These are phyloP conservation scores for Citrus cavaleriei DNA, from an alignment of 345 rosid genomes.

Conservation along the genomic window DNA sequence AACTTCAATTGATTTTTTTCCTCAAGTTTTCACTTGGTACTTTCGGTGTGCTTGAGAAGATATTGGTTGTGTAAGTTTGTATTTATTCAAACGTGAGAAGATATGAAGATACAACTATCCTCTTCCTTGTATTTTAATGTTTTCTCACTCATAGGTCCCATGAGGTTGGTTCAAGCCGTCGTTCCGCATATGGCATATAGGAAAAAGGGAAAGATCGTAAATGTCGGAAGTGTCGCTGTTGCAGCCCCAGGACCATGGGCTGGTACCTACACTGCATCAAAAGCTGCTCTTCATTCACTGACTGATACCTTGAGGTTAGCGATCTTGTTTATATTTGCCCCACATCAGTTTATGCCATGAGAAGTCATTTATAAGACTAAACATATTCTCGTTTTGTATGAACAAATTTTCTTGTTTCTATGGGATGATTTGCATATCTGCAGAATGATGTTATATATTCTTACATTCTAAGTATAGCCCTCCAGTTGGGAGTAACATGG, in stretches of 20 bases:
- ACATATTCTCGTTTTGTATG: neutral
- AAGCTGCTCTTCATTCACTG: constrained; percentile 82
- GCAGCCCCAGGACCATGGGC: constrained; percentile 69
- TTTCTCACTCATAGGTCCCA: constrained; percentile 41
- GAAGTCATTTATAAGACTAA: neutral
- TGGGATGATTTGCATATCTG: neutral
- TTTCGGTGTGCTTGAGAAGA: neutral
- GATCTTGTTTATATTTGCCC: neutral
- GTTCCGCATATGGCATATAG: constrained; percentile 81
- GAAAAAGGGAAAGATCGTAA: constrained; percentile 69
- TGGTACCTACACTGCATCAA: constrained; percentile 76
- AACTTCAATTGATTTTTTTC: too few species aligned
- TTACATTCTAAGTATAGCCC: neutral
- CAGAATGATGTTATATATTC: neutral
- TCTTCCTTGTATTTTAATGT: neutral
- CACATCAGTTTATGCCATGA: neutral
- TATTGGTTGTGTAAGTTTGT: neutral
- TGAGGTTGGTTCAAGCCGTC: constrained; percentile 84
- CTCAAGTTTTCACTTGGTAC: neutral
- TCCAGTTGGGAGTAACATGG: neutral
- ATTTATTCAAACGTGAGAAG: neutral
- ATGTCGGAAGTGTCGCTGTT: constrained; percentile 65
- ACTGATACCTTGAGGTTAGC: constrained; percentile 74
- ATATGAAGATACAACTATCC: neutral
- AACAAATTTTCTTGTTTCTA: neutral